phyloP scores from a whole-genome alignment of 306 rosid genomes.

The Ormosia semicastrata region DNA sequence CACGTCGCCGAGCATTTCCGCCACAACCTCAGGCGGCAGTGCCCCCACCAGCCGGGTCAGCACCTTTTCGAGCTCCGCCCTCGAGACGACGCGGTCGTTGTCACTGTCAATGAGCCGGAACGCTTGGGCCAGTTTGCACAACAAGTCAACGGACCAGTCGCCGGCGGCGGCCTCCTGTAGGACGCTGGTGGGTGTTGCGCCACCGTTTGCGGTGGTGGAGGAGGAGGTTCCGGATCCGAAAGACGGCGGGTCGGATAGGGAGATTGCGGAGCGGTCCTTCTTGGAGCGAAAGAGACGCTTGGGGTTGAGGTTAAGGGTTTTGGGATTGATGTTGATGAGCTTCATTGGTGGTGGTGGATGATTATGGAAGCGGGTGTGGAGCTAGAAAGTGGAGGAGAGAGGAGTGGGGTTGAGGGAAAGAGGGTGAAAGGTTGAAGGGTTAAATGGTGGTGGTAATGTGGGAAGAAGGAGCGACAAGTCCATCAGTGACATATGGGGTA shows the following conservation, averaged over 20 bases:
- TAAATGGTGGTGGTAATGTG: too few relatives aligned
- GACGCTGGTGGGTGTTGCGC: conserved; percentile 68
- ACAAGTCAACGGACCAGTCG: conserved; percentile 50
- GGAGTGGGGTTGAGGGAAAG: background rate
- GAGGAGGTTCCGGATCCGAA: conserved; percentile 58
- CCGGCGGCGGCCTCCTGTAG: conserved; percentile 41
- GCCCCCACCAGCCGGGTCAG: conserved; percentile 54
- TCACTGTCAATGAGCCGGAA: conserved; percentile 62
- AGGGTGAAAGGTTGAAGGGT: conserved; percentile 43
- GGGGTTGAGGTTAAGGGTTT: conserved; percentile 53
- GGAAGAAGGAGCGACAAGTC: too few relatives aligned
- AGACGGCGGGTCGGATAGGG: conserved; percentile 61
- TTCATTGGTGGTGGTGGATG: conserved; percentile 40
- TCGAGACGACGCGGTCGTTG: conserved; percentile 54
- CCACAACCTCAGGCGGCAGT: conserved; percentile 51
- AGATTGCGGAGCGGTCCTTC: conserved; percentile 36
- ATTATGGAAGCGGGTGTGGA: too few relatives aligned
- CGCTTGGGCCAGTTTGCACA: conserved; percentile 49
- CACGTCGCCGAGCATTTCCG: conserved; percentile 64
- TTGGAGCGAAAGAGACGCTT: conserved; percentile 56
- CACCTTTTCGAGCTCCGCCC: conserved; percentile 56
- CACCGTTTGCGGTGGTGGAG: background rate
- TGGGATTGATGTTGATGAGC: conserved; percentile 50
- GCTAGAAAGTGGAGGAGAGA: background rate
- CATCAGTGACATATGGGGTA: too few relatives aligned